Evolutionary conservation across 768 basidiomycete genomes (phyloP), one percentile per base, ranked within the genome.

Genomic region (Phlebiopsis flavidoalba): DNA sequence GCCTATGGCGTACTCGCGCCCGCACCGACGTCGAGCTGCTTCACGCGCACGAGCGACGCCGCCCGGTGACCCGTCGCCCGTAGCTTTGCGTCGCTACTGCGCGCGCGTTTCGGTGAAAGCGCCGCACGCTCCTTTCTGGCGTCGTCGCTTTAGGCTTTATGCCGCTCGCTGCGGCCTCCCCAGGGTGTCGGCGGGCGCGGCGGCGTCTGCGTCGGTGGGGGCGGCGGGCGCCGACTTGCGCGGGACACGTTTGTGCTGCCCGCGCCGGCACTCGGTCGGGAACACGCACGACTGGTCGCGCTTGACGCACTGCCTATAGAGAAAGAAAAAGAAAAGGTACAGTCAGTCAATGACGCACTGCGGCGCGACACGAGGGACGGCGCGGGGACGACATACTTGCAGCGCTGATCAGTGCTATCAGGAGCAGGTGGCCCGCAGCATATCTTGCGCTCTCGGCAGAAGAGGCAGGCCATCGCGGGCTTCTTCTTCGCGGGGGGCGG

Each of bases 401-500:
- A 81, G 8, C 77, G 73, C 58, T 69, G 71, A 56, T 77, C 75
- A 58, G 68, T 65, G 62, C 62, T 72, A 19, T 73, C 73, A 26
- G 75, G 72, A 58, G 72, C 63, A 15, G 79, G 78, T 15, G 77
- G 70, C 33, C 80, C 80, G 64, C 80, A 81, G 22, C 78, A 78
- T 65, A 81, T 81, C 70, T 81, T 81, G 62, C 80, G 70, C 70
- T 79, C 78, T 60, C 80, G 72, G 63, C 80, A 81, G 70, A 81
- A 81, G 55, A 76, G 67, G 60, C 79, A 81, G 59, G 77, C 77
- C 58, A 80, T 71, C 58, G 75, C 76, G 58, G 80, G 78, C 69
- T 79, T 79, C 70, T 77, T 70, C 65, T 64, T 67, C 8, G 64
- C 57, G 26, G 53, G 15, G 14, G 53, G 24, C 11, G 35, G 14